phyloP scores from a whole-genome alignment of 2,329 filamentous ascomycete genomes.

The Hypomyces rosellus region DNA sequence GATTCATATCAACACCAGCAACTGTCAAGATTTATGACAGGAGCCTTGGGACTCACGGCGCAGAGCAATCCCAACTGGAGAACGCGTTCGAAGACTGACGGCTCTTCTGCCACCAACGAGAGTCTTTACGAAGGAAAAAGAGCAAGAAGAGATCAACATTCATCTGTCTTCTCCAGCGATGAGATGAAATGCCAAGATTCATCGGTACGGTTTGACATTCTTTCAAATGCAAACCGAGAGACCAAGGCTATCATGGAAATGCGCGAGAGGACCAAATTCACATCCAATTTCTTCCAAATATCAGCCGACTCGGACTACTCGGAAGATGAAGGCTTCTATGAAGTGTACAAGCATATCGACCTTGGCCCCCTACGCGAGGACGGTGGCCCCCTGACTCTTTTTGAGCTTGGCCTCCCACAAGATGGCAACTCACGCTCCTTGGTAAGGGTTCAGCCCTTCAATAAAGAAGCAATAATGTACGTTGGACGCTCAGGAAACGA shows the following conservation, averaged over 20 bases:
- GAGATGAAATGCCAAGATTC: not conserved
- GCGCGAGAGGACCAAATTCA: not conserved
- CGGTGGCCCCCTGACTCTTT: slow-evolving; percentile 1
- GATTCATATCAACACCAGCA: slow-evolving; percentile 4
- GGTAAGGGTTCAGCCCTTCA: slow-evolving; percentile 5
- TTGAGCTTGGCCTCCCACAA: slow-evolving; percentile 3
- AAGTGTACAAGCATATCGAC: slow-evolving; percentile 3
- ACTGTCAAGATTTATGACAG: slow-evolving; percentile 12
- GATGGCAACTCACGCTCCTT: not conserved
- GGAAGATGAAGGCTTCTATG: not conserved
- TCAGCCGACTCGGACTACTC: not conserved
- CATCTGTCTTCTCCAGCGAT: not conserved
- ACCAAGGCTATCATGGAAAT: not conserved
- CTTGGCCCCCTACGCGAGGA: not conserved
- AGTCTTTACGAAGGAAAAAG: not conserved
- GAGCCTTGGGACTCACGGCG: slow-evolving; percentile 21
- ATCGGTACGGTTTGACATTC: not conserved
- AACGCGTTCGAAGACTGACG: slow-evolving; percentile 16
- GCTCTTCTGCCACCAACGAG: slow-evolving; percentile 1
- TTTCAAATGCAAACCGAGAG: not conserved
- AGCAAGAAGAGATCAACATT: not conserved
- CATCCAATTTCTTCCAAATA: too few relatives aligned
- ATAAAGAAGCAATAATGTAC: not conserved
- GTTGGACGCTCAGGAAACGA: not conserved
- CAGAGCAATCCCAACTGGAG: slow-evolving; percentile 30